phyloP scores from a whole-genome alignment of 2,329 filamentous ascomycete genomes.

The Calonectria hongkongensis region DNA sequence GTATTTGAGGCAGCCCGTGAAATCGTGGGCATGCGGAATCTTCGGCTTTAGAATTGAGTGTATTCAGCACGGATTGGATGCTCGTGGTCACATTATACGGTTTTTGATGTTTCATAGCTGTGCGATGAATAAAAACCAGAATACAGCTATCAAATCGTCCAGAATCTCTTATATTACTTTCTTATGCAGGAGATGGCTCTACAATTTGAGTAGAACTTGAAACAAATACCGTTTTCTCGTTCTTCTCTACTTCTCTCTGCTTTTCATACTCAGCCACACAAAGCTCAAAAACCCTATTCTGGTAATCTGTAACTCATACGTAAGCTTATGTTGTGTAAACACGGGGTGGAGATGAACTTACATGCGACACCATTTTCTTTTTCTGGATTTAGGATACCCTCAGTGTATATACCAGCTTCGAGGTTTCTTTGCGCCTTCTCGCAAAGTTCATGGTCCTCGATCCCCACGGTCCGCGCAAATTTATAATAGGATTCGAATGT shows the following conservation, averaged over 20 bases:
- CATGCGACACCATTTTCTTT: constrained; percentile 72
- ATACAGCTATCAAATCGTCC: no score
- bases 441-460: constrained; percentile 75
- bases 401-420: constrained; percentile 70
- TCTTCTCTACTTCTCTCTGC: not conserved
- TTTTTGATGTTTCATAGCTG: no score
- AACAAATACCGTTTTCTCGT: not conserved
- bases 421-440: constrained; percentile 74
- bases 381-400: constrained; percentile 72
- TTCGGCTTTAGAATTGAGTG: no score
- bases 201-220: not conserved
- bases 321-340: not conserved
- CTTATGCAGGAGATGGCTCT: constrained; percentile 1
- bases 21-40: no score
- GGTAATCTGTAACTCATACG: constrained; percentile 39
- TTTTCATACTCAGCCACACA: constrained; percentile 39
- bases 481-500: constrained; percentile 74
- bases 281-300: constrained; percentile 42
- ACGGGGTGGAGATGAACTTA: constrained; percentile 21
- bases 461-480: constrained; percentile 73
- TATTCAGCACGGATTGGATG: no score
- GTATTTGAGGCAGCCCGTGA: no score
- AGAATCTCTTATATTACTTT: not conserved
- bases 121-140: no score
- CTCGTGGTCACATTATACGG: no score